Conservation (phyloP, 495 filamentous ascomycete genomes). For the Penicillium bovifimosum region DNA sequence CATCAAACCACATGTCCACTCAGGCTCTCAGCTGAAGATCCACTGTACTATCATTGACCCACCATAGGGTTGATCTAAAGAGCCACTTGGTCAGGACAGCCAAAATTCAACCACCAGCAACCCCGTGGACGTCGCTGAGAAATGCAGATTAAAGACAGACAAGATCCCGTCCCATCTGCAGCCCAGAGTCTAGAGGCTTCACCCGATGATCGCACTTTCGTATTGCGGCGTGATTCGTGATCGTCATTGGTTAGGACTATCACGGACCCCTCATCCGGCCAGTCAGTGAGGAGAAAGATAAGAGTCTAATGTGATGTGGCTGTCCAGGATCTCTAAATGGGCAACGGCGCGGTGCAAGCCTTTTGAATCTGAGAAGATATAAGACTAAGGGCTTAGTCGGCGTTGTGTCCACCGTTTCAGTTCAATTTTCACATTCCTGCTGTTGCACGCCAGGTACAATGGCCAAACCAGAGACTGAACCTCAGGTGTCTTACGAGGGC, state of each 20-base stretch:
- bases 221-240: not conserved
- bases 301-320: not conserved
- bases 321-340: not conserved
- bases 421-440: not conserved
- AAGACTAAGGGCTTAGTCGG: not conserved
- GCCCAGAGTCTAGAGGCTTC: not conserved
- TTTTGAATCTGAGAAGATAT: not conserved
- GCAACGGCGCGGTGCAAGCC: not conserved
- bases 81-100: not conserved
- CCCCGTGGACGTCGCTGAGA: not conserved
- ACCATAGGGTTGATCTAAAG: not conserved
- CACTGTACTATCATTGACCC: too few relatives aligned
- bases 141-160: not conserved
- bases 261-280: not conserved
- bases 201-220: not conserved
- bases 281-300: not conserved
- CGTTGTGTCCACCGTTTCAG: not conserved
- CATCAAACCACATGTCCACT: too few relatives aligned
- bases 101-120: not conserved
- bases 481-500: not conserved
- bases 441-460: not conserved
- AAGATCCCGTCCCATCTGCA: not conserved
- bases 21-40: too few relatives aligned
- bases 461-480: conserved; percentile 3
- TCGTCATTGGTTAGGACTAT: not conserved